Conservation (phyloP, 495 filamentous ascomycete genomes). For the Xylaria acuta region DNA sequence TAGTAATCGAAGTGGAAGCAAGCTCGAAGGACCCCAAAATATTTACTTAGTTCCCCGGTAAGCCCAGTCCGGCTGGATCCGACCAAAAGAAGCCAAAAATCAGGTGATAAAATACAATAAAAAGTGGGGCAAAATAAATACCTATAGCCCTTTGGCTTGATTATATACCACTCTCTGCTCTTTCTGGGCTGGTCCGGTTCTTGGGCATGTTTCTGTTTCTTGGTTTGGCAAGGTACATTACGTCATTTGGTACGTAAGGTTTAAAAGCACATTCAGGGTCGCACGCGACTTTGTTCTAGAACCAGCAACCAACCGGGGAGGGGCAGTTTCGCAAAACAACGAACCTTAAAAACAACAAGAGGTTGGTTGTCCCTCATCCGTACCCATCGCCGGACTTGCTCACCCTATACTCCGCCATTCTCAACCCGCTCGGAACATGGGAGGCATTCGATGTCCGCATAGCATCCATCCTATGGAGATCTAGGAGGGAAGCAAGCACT, state of each 20-base stretch:
- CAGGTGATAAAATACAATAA: conserved; percentile 22
- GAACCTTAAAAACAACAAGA: no score
- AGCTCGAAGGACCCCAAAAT: not conserved
- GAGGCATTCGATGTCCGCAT: not conserved
- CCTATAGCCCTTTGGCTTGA: not conserved
- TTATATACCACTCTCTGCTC: not conserved
- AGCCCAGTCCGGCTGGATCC: conserved; percentile 15
- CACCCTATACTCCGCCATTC: not conserved
- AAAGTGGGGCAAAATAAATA: conserved; percentile 12
- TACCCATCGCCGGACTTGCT: not conserved
- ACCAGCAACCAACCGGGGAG: not conserved
- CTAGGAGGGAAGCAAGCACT: not conserved
- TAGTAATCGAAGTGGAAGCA: not conserved
- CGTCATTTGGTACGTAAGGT: conserved; percentile 7
- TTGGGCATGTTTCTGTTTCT: not conserved
- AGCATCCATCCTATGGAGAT: not conserved
- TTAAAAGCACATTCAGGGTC: not conserved
- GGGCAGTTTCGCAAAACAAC: not conserved
- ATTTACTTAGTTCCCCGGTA: not conserved
- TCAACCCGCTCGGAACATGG: not conserved
- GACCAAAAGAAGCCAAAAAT: not conserved
- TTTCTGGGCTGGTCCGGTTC: not conserved
- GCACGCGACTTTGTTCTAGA: not conserved
- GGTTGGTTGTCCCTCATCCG: not conserved
- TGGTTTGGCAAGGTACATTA: not conserved